These are phyloP conservation scores for Grosmannia serpens DNA, from an alignment of 2,329 filamentous ascomycete species.

Conservation along the genomic window DNA sequence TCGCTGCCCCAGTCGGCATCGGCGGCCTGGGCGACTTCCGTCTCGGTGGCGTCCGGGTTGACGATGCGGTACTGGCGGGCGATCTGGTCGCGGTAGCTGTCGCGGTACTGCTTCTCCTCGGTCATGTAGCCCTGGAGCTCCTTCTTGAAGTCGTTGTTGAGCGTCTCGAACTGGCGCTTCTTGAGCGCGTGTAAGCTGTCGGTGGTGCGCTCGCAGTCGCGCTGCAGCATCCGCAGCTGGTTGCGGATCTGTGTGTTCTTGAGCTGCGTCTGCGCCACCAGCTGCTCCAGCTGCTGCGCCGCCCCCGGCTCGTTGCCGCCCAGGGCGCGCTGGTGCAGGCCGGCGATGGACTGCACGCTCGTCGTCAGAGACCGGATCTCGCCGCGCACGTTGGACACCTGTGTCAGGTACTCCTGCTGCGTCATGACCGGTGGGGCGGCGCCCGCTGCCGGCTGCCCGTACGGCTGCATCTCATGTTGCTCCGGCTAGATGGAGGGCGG, in stretches of 20 bases:
- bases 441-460: constrained; percentile 15
- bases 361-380: constrained; percentile 56
- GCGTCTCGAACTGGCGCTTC: constrained; percentile 53
- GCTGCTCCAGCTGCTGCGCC: constrained; percentile 49
- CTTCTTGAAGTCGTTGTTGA: constrained; percentile 62
- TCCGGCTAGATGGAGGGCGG: constrained; percentile 17
- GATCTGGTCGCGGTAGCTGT: constrained; percentile 66
- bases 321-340: constrained; percentile 61
- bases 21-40: constrained; percentile 57
- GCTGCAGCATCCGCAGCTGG: constrained; percentile 65
- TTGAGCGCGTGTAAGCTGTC: constrained; percentile 54
- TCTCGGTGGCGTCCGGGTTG: constrained; percentile 66
- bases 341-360: constrained; percentile 56
- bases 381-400: constrained; percentile 54
- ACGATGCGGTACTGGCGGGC: constrained; percentile 71
- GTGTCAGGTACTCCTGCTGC: constrained; percentile 56
- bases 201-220: constrained; percentile 53
- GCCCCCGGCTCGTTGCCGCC: constrained; percentile 49
- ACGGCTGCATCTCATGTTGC: constrained; percentile 42
- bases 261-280: constrained; percentile 58
- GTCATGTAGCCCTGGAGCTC: constrained; percentile 59
- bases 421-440: constrained; percentile 30
- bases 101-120: constrained; percentile 60
- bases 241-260: constrained; percentile 68
- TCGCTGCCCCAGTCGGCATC: constrained; percentile 65